Evolutionary conservation across 768 basidiomycete genomes (phyloP).

Genomic region (Pulveroboletus ravenelii): DNA sequence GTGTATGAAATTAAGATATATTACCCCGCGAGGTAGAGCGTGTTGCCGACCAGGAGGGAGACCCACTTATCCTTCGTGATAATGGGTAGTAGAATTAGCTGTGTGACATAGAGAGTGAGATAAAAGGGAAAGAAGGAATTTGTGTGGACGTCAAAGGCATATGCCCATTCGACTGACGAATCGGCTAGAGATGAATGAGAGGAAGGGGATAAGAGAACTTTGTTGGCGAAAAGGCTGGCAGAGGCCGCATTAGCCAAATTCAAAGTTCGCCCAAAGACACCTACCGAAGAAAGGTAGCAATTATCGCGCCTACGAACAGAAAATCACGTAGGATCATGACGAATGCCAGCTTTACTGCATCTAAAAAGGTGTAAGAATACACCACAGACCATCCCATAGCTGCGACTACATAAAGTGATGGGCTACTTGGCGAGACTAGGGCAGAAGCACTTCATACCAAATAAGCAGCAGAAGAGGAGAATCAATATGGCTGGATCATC

Average conservation of each 20-base stretch:
- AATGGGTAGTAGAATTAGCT: conserved; percentile 81
- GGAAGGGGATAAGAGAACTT: conserved; percentile 62
- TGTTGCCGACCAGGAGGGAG: conserved; percentile 91
- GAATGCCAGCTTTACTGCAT: conserved; percentile 60
- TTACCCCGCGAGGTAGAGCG: conserved; percentile 68
- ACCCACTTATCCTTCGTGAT: conserved; percentile 86
- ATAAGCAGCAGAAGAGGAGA: conserved; percentile 74
- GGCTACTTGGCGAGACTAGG: background rate
- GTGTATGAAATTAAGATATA: conserved; percentile 21
- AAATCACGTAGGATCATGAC: conserved; percentile 90
- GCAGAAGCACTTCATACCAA: conserved; percentile 39
- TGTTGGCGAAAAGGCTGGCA: conserved; percentile 65
- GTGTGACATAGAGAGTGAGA: conserved; percentile 83
- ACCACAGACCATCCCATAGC: conserved; percentile 84
- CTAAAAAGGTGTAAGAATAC: conserved; percentile 58
- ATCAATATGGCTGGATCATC: conserved; percentile 96
- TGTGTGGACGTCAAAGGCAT: conserved; percentile 95
- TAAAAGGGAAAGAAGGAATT: conserved; percentile 96
- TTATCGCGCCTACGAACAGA: conserved; percentile 67
- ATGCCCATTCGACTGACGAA: conserved; percentile 82
- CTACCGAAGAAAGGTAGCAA: conserved; percentile 76
- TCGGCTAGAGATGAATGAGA: conserved; percentile 69
- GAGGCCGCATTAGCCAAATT: conserved; percentile 11
- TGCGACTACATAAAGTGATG: conserved; percentile 46
- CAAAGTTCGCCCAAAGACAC: background rate